phyloP scores from a whole-genome alignment of 2,329 filamentous ascomycete species.

The Colletotrichum falcatum region DNA sequence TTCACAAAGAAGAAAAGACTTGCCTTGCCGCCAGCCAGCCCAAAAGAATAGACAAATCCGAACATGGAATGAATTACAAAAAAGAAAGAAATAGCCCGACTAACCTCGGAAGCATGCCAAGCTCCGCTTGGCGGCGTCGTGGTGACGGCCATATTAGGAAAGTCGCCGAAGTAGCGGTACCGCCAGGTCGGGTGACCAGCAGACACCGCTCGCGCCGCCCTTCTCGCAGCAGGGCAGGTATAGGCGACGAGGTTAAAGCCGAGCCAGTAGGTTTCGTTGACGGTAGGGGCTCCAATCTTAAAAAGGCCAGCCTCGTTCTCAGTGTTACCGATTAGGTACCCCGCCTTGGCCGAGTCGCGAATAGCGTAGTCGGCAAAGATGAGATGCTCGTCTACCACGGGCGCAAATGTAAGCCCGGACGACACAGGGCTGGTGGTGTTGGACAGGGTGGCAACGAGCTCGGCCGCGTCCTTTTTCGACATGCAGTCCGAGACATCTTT shows the following conservation, averaged over 20 bases:
- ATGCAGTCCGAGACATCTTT: conserved; percentile 43
- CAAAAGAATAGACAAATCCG: not conserved
- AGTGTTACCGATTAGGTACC: conserved; percentile 47
- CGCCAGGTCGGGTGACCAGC: conserved; percentile 51
- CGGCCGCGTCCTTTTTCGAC: conserved; percentile 23
- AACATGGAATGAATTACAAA: not conserved
- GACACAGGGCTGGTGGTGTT: not conserved
- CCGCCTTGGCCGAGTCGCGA: conserved; percentile 29
- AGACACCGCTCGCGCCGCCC: conserved; percentile 45
- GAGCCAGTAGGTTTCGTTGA: conserved; percentile 44
- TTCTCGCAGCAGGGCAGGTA: conserved; percentile 49
- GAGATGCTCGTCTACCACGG: conserved; percentile 26
- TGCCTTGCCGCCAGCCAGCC: too few species aligned
- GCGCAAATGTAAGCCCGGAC: conserved; percentile 20
- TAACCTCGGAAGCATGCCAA: conserved; percentile 49
- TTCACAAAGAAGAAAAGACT: not conserved
- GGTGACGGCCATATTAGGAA: conserved; percentile 48
- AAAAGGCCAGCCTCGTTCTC: conserved; percentile 51
- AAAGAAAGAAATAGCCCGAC: conserved; percentile 15
- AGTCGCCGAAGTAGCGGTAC: conserved; percentile 53
- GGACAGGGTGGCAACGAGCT: conserved; percentile 12
- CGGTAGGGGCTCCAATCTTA: conserved; percentile 44
- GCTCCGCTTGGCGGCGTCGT: conserved; percentile 48
- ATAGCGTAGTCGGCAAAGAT: conserved; percentile 33
- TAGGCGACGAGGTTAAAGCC: conserved; percentile 47